A percentile compares a stretch with the other conserved stretches of the same genome.
phyloP scores from a whole-genome alignment of 1,139 yeast genomes.

The Blastobotrys serpentis region DNA sequence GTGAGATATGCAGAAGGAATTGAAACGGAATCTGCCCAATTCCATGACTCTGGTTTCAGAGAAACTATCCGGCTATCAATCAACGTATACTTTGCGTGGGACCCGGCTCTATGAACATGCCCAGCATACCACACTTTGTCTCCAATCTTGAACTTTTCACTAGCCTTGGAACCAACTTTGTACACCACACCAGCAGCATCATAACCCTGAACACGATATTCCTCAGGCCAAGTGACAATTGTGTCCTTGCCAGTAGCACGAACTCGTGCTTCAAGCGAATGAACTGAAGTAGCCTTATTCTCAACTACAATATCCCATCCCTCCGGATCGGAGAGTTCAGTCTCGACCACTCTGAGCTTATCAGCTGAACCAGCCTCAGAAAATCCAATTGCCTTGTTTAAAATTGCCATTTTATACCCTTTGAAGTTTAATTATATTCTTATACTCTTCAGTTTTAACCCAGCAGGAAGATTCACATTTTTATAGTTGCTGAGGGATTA shows the following conservation, averaged over 20 bases:
- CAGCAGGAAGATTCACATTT: too few species aligned
- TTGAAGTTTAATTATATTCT: background rate
- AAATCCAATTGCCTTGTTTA: conserved; percentile 3
- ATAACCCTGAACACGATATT: conserved; percentile 3
- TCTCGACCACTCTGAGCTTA: background rate
- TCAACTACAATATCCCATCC: conserved; percentile 2
- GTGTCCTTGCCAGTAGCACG: conserved; percentile 1
- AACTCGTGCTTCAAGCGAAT: conserved; percentile 4
- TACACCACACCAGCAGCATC: conserved; percentile 4
- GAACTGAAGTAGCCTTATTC: background rate
- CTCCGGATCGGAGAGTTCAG: background rate
- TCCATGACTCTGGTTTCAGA: background rate
- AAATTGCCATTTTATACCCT: background rate
- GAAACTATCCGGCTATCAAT: conserved; percentile 1
- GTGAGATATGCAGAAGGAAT: background rate
- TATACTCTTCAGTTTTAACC: too few species aligned
- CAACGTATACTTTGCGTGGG: background rate
- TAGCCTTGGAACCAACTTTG: conserved; percentile 4
- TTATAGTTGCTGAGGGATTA: too few species aligned
- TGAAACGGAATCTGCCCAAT: background rate
- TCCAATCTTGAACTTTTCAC: background rate
- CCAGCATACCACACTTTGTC: conserved; percentile 9
- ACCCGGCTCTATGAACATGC: conserved; percentile 2
- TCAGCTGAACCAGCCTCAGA: background rate
- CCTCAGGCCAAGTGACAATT: background rate